Percentiles rank a stretch among this genome's conserved stretches.
phyloP scores from a whole-genome alignment of 495 filamentous ascomycete genomes.

The Parachaetomium inaequale region DNA sequence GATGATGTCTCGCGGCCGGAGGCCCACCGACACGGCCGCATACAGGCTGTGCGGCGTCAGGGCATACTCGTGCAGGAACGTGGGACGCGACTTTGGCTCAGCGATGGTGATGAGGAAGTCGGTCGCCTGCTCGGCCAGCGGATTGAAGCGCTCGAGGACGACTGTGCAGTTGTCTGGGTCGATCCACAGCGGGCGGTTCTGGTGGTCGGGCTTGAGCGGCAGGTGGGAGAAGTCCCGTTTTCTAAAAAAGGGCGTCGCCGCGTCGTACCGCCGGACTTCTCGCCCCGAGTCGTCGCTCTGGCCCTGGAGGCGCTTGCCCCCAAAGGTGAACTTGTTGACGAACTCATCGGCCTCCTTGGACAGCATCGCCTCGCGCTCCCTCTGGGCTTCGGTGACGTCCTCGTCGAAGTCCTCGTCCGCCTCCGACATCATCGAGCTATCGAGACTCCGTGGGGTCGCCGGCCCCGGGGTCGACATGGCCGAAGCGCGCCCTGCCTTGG shows the following conservation, averaged over 20 bases:
- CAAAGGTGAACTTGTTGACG: conserved; percentile 35
- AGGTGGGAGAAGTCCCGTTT: conserved; percentile 74
- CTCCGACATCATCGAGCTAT: conserved; percentile 49
- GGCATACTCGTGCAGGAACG: conserved; percentile 86
- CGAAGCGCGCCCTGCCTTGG: conserved; percentile 56
- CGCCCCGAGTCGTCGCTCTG: conserved; percentile 16
- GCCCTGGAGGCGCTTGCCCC: conserved; percentile 47
- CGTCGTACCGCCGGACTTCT: conserved; percentile 36
- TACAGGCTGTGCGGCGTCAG: conserved; percentile 90
- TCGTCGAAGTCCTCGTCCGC: conserved; percentile 64
- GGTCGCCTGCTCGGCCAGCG: conserved; percentile 76
- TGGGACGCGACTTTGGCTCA: conserved; percentile 84
- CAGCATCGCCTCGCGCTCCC: conserved; percentile 52
- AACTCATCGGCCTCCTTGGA: conserved; percentile 65
- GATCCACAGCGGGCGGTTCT: conserved; percentile 86
- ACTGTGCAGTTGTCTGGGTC: conserved; percentile 80
- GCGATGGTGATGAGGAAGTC: conserved; percentile 95
- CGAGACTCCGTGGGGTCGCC: conserved; percentile 61
- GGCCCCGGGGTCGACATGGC: conserved; percentile 66
- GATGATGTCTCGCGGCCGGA: conserved; percentile 86
- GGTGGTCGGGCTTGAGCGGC: conserved; percentile 80
- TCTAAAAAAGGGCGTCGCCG: conserved; percentile 47
- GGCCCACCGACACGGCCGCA: conserved; percentile 87
- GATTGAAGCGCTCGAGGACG: conserved; percentile 92
- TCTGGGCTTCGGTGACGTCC: conserved; percentile 56